Evolutionary conservation across 75 land plant genomes (phyloP).

Genomic region (Selaginella moellendorffii): DNA sequence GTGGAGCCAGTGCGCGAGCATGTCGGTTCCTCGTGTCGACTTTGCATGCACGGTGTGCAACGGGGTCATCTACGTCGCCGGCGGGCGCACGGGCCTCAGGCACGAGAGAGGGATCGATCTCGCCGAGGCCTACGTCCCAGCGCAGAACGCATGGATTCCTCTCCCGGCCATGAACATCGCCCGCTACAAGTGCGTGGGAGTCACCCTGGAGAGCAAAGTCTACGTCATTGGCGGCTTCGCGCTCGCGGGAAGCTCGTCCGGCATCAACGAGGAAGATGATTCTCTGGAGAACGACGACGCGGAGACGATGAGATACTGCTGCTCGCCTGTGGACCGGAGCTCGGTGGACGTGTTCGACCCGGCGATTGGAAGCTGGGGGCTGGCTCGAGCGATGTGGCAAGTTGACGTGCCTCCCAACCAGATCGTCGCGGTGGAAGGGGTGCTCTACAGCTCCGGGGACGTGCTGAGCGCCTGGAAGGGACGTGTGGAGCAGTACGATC

Average conservation of each 20-base stretch:
- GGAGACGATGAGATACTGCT: neutral
- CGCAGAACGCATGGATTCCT: constrained; percentile 16
- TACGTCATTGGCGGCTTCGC: constrained; percentile 35
- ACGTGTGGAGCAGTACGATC: constrained; percentile 31
- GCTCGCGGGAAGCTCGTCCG: too few species aligned
- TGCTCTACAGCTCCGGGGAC: constrained; percentile 36
- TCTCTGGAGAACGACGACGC: constrained; percentile 4
- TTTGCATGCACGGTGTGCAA: constrained; percentile 29
- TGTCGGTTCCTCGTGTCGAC: constrained; percentile 21
- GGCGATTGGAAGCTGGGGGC: constrained; percentile 16
- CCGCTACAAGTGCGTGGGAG: constrained; percentile 35
- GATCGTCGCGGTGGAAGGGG: constrained; percentile 19
- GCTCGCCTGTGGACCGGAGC: constrained; percentile 18
- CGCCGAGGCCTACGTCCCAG: constrained; percentile 34
- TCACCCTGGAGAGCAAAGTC: constrained; percentile 28
- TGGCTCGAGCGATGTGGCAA: constrained; percentile 33
- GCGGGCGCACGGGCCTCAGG: neutral
- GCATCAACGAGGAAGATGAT: too few species aligned
- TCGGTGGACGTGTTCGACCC: constrained; percentile 35
- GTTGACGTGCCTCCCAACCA: constrained; percentile 43
- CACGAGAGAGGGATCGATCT: constrained; percentile 14
- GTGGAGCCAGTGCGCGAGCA: constrained; percentile 24
- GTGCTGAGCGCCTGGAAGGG: constrained; percentile 33
- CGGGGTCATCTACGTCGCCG: constrained; percentile 34
- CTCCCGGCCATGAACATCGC: constrained; percentile 24